Evolutionary conservation across 2,329 filamentous ascomycete species (phyloP).

Genomic region (Colletotrichum sp.): DNA sequence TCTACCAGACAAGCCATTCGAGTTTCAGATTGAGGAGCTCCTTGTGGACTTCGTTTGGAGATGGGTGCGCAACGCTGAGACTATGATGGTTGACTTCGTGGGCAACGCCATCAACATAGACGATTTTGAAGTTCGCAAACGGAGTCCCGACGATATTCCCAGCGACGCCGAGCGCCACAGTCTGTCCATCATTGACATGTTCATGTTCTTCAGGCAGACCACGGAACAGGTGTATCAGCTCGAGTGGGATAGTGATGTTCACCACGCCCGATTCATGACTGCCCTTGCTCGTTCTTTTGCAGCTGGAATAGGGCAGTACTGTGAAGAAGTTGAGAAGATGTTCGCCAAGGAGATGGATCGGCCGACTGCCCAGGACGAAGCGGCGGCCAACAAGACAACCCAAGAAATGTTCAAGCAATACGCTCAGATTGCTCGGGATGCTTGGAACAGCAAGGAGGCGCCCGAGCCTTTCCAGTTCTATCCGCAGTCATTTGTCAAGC

Average conservation of each 20-base stretch:
- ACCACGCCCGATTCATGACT: constrained; percentile 98
- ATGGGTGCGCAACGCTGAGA: constrained; percentile 85
- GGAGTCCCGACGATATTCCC: constrained; percentile 65
- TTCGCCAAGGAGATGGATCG: constrained; percentile 95
- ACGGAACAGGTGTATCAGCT: constrained; percentile 86
- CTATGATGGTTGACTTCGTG: constrained; percentile 81
- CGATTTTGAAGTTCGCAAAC: constrained; percentile 76
- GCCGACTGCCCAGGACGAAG: constrained; percentile 84
- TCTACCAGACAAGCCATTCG: constrained; percentile 76
- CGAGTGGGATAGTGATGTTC: constrained; percentile 91
- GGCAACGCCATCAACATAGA: constrained; percentile 93
- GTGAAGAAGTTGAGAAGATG: constrained; percentile 84
- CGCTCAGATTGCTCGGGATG: constrained; percentile 91
- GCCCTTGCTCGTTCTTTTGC: constrained; percentile 85
- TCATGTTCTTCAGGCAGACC: constrained; percentile 90
- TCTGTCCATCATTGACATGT: constrained; percentile 90
- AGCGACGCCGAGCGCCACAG: constrained; percentile 88
- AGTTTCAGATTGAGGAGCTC: constrained; percentile 85
- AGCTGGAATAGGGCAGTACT: constrained; percentile 84
- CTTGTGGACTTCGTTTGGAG: constrained; percentile 95
- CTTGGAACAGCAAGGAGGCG: constrained; percentile 90
- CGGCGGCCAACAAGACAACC: constrained; percentile 76
- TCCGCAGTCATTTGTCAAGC: constrained; percentile 88
- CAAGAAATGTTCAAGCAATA: constrained; percentile 94
- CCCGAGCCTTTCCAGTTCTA: constrained; percentile 97